Base-by-base conservation (phyloP, 1,284 basidiomycete genomes). In the Puccinia novopanici region DNA sequence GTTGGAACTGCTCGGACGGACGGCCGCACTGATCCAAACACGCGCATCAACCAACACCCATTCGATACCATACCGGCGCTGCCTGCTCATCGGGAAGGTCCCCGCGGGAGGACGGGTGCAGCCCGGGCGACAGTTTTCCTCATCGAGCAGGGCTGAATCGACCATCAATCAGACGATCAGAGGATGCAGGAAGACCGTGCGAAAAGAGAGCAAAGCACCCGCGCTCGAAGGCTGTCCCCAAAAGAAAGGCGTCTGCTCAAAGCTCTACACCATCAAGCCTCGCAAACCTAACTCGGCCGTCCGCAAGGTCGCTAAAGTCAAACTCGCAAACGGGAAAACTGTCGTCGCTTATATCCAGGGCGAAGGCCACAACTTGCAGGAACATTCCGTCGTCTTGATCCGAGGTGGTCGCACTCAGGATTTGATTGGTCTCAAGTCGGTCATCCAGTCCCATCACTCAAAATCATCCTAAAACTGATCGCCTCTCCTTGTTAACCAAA, bases 221-320 rank as follows among this genome's bases (percentile, higher is more conserved):
- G 89, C 95, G 13, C 89, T 98, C 34, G 88, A 92, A 82, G 88
- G 86, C 45, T 91, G 90, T 85, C 92, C 91, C 15, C 94, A 97
- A 87, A 91, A 91, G 84, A 97, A 96, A 86, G 95, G 93, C 52
- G 94, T 98, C 81, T 92, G 93, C 85, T 90, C 91, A 42, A 90
- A 91, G 83, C 90, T 98, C 34, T 92, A 92, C 86, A 92, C 91
- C 65, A 90, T 89, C 83, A 94, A 92, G 85, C 97, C 97, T 34
- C 98, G 95, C 88, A 99, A 99, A 86, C 97, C 97, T 83, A 99
- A 99, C 87, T 99, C 96, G 59, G 95, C 95, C 63, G 94, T 98
- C 85, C 93, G 97, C 82, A 99, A 98, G 88, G 93, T 98, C 81
- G 95, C 95, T 59, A 90, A 93, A 85, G 92, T 99, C 83, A 96